Percentiles rank a stretch among this genome's conserved stretches.
These are phyloP conservation scores for Salix brachista DNA, from an alignment of 345 rosid genomes.

Conservation along the genomic window DNA sequence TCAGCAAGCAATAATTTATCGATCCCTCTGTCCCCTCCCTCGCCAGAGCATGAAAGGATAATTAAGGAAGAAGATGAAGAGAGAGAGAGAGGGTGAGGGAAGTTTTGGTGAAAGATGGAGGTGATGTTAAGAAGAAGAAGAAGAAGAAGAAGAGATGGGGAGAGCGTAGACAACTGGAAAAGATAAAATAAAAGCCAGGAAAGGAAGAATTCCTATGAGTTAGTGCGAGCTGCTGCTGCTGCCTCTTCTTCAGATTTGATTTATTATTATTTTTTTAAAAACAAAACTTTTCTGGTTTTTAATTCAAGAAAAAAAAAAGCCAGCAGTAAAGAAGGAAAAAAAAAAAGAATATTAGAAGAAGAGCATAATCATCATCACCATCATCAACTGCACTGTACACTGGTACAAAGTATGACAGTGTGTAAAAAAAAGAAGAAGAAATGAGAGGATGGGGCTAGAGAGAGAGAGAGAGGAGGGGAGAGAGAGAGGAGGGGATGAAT, in stretches of 20 bases:
- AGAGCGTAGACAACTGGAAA: slow-evolving; percentile 31
- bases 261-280: background rate
- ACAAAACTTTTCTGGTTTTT: background rate
- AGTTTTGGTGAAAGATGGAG: slow-evolving; percentile 2
- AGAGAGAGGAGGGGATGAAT: slow-evolving; percentile 11
- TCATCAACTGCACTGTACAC: slow-evolving; percentile 20
- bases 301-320: background rate
- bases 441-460: slow-evolving; percentile 1
- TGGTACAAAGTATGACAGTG: slow-evolving; percentile 29
- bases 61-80: background rate
- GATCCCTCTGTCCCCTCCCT: background rate
- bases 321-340: slow-evolving; percentile 24
- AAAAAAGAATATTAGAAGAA: slow-evolving; percentile 16
- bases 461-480: background rate
- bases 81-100: background rate
- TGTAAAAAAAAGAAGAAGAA: slow-evolving; percentile 19
- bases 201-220: slow-evolving; percentile 39
- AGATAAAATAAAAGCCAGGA: slow-evolving; percentile 25
- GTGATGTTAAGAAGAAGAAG: slow-evolving; percentile 1
- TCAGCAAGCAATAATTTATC: slow-evolving; percentile 1
- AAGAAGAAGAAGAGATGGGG: background rate
- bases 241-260: slow-evolving; percentile 15
- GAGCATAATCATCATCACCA: slow-evolving; percentile 39
- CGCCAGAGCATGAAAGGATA: background rate
- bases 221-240: slow-evolving; percentile 24